Conservation (phyloP, 2,329 filamentous ascomycete species). For the Neonectria coccinea region DNA sequence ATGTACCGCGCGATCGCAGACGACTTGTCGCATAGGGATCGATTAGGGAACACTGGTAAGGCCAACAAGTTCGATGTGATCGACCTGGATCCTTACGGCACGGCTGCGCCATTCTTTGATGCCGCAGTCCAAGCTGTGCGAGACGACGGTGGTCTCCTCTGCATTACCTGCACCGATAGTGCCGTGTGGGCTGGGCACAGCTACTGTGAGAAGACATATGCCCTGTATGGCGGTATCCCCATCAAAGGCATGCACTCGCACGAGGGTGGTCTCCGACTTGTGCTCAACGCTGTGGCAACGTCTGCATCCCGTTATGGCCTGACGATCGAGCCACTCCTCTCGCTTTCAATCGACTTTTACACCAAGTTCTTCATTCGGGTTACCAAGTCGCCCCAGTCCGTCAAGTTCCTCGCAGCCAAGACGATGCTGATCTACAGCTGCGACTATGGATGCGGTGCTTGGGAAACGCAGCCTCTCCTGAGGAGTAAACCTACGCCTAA, state of each 20-base stretch:
- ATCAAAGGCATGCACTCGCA: conserved; percentile 88
- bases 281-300: conserved; percentile 83
- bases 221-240: conserved; percentile 91
- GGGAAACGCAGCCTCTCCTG: conserved; percentile 83
- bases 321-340: conserved; percentile 89
- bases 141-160: conserved; percentile 88
- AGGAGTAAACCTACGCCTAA: conserved; percentile 74
- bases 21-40: conserved; percentile 58
- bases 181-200: conserved; percentile 94
- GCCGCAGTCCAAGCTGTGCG: conserved; percentile 86
- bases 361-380: conserved; percentile 88
- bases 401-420: conserved; percentile 91
- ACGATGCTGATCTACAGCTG: conserved; percentile 95
- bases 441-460: conserved; percentile 90
- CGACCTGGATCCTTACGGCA: conserved; percentile 96
- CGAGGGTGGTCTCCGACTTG: conserved; percentile 87
- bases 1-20: conserved; percentile 83
- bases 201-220: conserved; percentile 93
- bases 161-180: conserved; percentile 96
- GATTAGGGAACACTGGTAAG: conserved; percentile 53
- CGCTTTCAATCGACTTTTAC: conserved; percentile 96
- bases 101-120: conserved; percentile 92
- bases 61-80: conserved; percentile 85
- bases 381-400: conserved; percentile 80
- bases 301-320: conserved; percentile 88